Evolutionary conservation across 2,329 filamentous ascomycete genomes (phyloP), one percentile per base, ranked within the genome.

Genomic region (Calonectria ilicicola): DNA sequence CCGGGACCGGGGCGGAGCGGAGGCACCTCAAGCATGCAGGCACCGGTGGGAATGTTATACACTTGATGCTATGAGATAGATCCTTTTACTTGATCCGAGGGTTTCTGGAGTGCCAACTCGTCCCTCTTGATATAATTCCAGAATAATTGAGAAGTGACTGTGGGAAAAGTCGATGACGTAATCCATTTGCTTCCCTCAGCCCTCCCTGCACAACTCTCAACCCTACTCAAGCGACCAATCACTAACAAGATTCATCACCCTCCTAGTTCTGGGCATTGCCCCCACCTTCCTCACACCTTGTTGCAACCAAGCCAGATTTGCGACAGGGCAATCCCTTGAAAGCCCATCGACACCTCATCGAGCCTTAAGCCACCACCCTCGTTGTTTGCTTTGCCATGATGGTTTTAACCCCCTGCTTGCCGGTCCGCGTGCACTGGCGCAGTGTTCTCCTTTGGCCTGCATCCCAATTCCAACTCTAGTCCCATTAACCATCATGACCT

Each of bases 301-400:
- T 26, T 44, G 38, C 53, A 58, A 17, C 58, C 58, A 21, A 49
- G 27, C 29, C 44, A 23, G 23, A 40, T 42, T 17, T 26, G 23
- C 63, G 40, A n/a, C 64, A 77, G 75, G 78, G 77, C 67, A 68
- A 53, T 70, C 72, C 76, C 76, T 72, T 76, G 75, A 26, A 67
- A 26, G 49, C 58, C n/a, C 46, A 40, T 65, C 62, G 69, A 68
- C 75, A 73, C 66, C 65, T 76, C 72, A 75, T 77, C 65, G 69
- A 79, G 76, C 76, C 76, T 78, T 72, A 77, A 73, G 49, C 49
- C 60, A 26, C 47, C 64, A 74, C 73, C 69, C 74, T 69, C 69
- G 72, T 67, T 62, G 44, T 44, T 35, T 65, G 23, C 65, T 56
- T 68, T 69, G 62, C 62, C 53, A 58, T 17, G 23, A 10, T 19